Conservation (phyloP, 345 rosid genomes). For the Lepidium didymum region DNA sequence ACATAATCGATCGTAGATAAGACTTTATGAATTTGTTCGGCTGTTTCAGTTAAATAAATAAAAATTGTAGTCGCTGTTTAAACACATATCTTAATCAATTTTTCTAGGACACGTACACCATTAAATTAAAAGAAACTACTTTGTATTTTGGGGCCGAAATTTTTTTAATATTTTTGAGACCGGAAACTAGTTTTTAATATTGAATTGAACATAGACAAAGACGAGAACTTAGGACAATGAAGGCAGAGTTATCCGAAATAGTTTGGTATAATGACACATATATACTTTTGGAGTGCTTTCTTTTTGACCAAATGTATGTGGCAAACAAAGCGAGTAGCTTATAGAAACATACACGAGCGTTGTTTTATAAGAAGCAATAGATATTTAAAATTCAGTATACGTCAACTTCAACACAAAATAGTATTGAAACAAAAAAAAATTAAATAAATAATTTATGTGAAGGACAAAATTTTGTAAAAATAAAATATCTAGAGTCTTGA, state of each 20-base stretch:
- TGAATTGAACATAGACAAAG: not conserved
- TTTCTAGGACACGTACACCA: too few relatives aligned
- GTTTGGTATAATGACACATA: constrained; percentile 2
- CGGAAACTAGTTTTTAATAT: too few relatives aligned
- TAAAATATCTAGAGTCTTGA: constrained; percentile 5
- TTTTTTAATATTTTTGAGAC: too few relatives aligned
- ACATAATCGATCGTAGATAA: too few relatives aligned
- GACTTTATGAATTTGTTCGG: too few relatives aligned
- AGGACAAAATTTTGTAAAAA: constrained; percentile 15
- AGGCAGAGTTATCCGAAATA: not conserved
- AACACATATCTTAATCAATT: too few relatives aligned
- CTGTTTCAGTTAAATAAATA: too few relatives aligned
- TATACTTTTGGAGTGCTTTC: not conserved
- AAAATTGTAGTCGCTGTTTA: too few relatives aligned
- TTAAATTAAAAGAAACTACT: too few relatives aligned
- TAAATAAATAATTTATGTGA: constrained; percentile 16
- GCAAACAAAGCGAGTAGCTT: constrained; percentile 29
- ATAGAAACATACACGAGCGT: constrained; percentile 19
- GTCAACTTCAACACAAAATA: constrained; percentile 9
- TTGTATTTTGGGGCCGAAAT: too few relatives aligned
- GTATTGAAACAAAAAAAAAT: not conserved
- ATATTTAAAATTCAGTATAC: constrained; percentile 22
- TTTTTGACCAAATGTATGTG: constrained; percentile 25
- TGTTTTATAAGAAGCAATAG: not conserved
- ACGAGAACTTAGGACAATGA: not conserved